These are phyloP conservation scores for Styphnolobium japonicum DNA, from an alignment of 306 rosid species.

Conservation along the genomic window DNA sequence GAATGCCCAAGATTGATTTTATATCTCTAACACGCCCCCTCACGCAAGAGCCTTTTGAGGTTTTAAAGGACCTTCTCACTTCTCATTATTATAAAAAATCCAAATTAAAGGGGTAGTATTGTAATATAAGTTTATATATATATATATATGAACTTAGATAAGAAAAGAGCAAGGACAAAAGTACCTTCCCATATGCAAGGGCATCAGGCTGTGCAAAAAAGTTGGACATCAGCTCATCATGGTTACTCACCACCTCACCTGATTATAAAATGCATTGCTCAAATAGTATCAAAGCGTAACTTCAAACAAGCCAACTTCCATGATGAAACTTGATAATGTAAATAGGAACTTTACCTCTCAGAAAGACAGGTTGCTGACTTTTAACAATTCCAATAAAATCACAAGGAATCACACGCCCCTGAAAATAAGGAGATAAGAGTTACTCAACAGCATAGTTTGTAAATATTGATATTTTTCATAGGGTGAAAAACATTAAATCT, in stretches of 20 bases:
- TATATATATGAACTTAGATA: not conserved
- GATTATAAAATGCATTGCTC: conserved; percentile 17
- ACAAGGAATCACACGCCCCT: conserved; percentile 76
- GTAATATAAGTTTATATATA: too few relatives aligned
- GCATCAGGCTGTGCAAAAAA: conserved; percentile 93
- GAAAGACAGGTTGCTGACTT: conserved; percentile 72
- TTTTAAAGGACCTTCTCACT: too few relatives aligned
- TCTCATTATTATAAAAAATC: too few relatives aligned
- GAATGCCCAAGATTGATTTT: too few relatives aligned
- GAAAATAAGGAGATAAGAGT: not conserved
- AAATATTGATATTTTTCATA: not conserved
- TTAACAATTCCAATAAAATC: conserved; percentile 66
- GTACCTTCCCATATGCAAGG: conserved; percentile 91
- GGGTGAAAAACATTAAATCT: not conserved
- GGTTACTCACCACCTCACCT: conserved; percentile 92
- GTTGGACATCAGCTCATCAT: conserved; percentile 94
- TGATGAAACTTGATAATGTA: not conserved
- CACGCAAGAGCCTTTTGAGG: too few relatives aligned
- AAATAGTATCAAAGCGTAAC: not conserved
- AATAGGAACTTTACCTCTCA: conserved; percentile 44
- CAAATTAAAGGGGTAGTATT: too few relatives aligned
- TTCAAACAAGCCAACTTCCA: conserved; percentile 15
- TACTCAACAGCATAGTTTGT: not conserved
- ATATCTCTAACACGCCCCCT: too few relatives aligned
- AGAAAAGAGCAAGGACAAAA: not conserved